Base-by-base conservation (phyloP, 208 protist genomes). In the Wallacemonas rigidus region DNA sequence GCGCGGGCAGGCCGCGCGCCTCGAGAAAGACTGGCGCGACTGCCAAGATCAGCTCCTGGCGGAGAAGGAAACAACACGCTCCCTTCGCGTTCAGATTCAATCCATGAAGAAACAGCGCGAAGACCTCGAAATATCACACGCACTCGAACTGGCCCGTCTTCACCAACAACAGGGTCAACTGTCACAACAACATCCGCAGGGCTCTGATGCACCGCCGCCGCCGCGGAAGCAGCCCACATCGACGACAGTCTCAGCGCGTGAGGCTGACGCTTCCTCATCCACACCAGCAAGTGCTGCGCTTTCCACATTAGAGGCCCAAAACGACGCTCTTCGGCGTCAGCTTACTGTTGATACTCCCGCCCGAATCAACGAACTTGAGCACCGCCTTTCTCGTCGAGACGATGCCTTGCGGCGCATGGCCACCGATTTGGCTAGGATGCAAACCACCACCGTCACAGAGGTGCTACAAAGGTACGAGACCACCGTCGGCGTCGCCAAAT, bases 301-400 rank as follows among this genome's bases (percentile, higher is more conserved):
- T 5, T 8, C 56, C 79, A 85, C 2, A 76, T 89, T 50, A 17
- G 91, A 96, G 75, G 54, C 40, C 9, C 62, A 85, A 9, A 87
- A 92, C 61, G 87, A 96, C 55, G 77, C 71, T 7, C 84, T 94
- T 72, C 81, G 76, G 14, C 76, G 80, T 17, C 82, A 90, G 70
- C 51, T 93, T 17, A 68, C 69, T 14, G 86, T 94, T 15, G 83
- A 84, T 2, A 79, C 70, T n/a, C 77, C 85, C 15, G 72, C 51
- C 12, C 53, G 74, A 48, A 68, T 91, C 47, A 77, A 75, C 41
- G 76, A 81, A 57, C 65, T 92, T 57, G 76, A 88, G 57, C 67
- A 70, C 40, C 78, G 79, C 1, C 40, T 86, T 12, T 65, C 68
- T 26, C 71, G 74, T 2, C 68, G 81, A 39, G 60, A 54, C 15